phyloP scores from a whole-genome alignment of 768 basidiomycete genomes.

The Lenzites betulinus region DNA sequence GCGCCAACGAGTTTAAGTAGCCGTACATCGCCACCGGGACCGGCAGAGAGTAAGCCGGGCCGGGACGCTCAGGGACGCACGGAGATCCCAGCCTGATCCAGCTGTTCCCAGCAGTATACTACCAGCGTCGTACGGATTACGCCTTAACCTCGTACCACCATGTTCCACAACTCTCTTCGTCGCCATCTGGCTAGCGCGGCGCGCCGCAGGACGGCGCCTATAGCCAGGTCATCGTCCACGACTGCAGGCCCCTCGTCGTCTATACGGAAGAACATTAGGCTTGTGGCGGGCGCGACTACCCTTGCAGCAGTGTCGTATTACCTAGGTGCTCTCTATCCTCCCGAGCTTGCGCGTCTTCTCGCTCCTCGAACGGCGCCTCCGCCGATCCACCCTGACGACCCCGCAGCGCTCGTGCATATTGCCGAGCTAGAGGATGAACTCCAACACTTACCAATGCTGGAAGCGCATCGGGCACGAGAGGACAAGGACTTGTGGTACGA shows the following conservation, averaged over 20 bases:
- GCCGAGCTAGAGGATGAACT: constrained; percentile 66
- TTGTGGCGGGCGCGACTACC: constrained; percentile 11
- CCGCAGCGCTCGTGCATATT: constrained; percentile 60
- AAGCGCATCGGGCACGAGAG: constrained; percentile 46
- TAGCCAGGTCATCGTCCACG: constrained; percentile 4
- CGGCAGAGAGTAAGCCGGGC: no score
- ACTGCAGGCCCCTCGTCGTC: constrained; percentile 5
- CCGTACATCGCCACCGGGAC: no score
- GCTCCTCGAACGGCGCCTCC: constrained; percentile 79
- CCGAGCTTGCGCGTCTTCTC: constrained; percentile 61
- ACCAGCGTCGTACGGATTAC: no score
- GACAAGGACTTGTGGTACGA: constrained; percentile 74
- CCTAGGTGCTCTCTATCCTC: constrained; percentile 71
- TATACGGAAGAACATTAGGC: constrained; percentile 13
- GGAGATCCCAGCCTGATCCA: no score
- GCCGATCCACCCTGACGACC: constrained; percentile 58
- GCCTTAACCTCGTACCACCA: constrained; percentile 11
- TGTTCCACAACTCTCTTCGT: constrained; percentile 9
- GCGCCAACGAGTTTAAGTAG: no score
- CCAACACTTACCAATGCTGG: constrained; percentile 63
- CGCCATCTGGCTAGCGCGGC: constrained; percentile 1
- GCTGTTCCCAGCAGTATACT: no score
- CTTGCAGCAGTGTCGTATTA: constrained; percentile 40
- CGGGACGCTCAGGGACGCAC: no score
- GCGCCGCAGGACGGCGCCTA: not conserved